phyloP scores from a whole-genome alignment of 2,329 filamentous ascomycete genomes.

The Berkeleyomyces rouxiae region DNA sequence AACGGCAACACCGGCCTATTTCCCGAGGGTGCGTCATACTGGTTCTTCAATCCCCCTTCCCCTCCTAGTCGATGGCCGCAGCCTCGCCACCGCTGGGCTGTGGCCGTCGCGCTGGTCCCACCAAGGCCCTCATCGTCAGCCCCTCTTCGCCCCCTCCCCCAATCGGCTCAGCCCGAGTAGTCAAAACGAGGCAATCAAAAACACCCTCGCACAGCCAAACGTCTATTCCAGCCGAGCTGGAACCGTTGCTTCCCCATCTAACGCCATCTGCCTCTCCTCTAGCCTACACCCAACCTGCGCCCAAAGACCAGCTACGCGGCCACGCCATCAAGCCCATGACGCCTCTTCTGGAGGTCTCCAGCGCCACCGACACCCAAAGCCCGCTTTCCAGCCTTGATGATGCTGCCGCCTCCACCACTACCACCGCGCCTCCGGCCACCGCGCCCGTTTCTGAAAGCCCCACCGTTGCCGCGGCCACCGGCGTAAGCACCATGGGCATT shows the following conservation, averaged over 20 bases:
- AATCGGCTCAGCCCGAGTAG: too few species aligned
- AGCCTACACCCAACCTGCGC: slow-evolving; percentile 47
- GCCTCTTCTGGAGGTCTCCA: slow-evolving; percentile 20
- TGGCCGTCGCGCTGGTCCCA: too few species aligned
- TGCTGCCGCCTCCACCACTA: background rate
- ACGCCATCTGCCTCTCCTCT: background rate
- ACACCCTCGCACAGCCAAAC: too few species aligned
- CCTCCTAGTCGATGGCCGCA: background rate
- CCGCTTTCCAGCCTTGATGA: background rate
- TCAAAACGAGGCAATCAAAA: too few species aligned
- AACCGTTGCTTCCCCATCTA: background rate
- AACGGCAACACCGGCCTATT: slow-evolving; percentile 65
- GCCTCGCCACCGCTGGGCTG: background rate
- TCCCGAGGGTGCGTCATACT: slow-evolving; percentile 49
- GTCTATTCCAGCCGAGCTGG: background rate
- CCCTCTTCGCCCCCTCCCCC: too few species aligned
- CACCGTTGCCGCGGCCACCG: slow-evolving; percentile 15
- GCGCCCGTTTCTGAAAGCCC: background rate
- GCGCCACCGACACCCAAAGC: slow-evolving; percentile 13
- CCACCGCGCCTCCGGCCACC: background rate
- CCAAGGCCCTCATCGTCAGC: too few species aligned
- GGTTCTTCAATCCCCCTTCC: background rate
- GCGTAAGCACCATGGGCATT: slow-evolving; percentile 15
- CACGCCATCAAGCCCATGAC: slow-evolving; percentile 18
- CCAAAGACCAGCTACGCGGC: slow-evolving; percentile 25